Evolutionary conservation across 305 asterid species (phyloP), one percentile per base, ranked within the genome.

Genomic region (Rubia occidens): DNA sequence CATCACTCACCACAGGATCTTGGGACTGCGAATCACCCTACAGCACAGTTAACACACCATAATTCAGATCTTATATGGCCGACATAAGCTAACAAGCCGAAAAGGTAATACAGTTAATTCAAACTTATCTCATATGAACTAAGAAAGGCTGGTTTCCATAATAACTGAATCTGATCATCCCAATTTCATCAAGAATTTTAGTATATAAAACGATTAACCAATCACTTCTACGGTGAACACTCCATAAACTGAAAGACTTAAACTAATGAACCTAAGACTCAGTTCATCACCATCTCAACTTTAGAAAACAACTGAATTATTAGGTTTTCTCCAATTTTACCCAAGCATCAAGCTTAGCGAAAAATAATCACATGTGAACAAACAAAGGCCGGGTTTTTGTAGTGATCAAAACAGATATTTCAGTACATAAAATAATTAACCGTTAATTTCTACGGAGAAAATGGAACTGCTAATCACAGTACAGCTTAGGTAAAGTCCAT

Each of bases 21-120:
- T 91, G 95, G 71, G 95, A 72, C 73, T 87, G 89, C 4, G 86
- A 83, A 82, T 90, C 98, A 72, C 92, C 98, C 98, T 93, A 66
- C 15, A 61, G 60, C 67, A 62, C 17, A 68, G 37, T 71, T 71
- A 74, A 69, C 62, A 69, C 11, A 35, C 47, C 20, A 24, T 59
- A 66, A 64, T 49, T 44, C 67, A 37, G 60, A 14, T 9, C 47
- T 21, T 10, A 29, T 44, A 18, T 17, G 62, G 66, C 51, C 21
- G 24, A 20, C 44, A 59, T 54, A 67, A 26, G 14, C 53, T 44
- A 43, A 20, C 3, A 29, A 11, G 37, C 5, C n/a, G 2, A 24
- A 60, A 29, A 15, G 8, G 24, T 6, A 7, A n/a, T 2, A 35
- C 8, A 45, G 51, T 11, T n/a, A 8, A 8, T 59, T 45, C 29